Base-by-base conservation (phyloP, 108 stramenopile species). In the Conticribra weissflogii region DNA sequence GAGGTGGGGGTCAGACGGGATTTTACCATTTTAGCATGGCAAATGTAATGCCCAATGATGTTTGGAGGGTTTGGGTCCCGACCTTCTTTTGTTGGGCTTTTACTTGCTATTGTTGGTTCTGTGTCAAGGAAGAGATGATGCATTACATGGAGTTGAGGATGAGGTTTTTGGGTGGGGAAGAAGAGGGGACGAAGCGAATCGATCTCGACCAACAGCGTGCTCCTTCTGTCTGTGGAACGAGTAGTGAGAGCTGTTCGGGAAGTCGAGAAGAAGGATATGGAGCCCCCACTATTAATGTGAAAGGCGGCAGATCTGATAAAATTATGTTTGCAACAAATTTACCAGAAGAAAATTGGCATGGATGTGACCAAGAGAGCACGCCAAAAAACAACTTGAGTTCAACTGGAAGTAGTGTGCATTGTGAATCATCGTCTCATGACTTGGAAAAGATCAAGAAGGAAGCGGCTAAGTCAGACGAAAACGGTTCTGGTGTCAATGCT, bases 61-160 rank as follows among this genome's bases (percentile, higher is more conserved):
- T 71, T 27, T 85, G 83, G 78, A 54, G 92, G 47, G 86, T 96
- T 66, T 93, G 93, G 96, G 79, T 92, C 18, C 93, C 96, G 22
- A 77, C 79, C 9, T 59, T 92, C n/a, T 96, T 96, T 78, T 89
- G 86, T 22, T 94, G 90, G 68, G 71, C 94, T 4, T 91, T 95
- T 58, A 82, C 83, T 33, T 81, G 81, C 23, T 97, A 90, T 72
- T 76, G 81, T 29, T 88, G 85, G 68, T 95, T 94, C 66, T 83
- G 89, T 50, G 85, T 95, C 69, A 85, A 89, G 55, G 76, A 81
- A 54, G 96, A 97, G 74, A 92, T 90, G 66, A 76, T 79, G 32
- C 92, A 97, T 79, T 97, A 87, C 73, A 61, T 93, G 49, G 89
- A 94, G 71, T 76, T 95, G 28, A 81, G 96, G 60, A 88, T 96